Percentiles rank a stretch among this genome's conserved stretches.
These are phyloP conservation scores for Chlamydomonas eustigma DNA, from an alignment of 139 green algal genomes.

Conservation along the genomic window DNA sequence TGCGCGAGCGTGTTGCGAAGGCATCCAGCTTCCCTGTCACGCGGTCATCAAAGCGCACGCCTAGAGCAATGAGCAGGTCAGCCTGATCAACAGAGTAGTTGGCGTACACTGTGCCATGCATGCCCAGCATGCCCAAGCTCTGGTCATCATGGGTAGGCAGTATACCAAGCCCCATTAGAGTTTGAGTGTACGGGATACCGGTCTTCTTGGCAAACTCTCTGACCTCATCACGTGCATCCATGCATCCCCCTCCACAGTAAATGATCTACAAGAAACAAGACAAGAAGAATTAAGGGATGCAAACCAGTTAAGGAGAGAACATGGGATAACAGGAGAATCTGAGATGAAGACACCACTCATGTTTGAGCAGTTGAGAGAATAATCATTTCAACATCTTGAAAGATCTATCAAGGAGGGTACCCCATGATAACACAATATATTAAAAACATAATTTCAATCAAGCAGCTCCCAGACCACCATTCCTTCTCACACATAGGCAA, in stretches of 20 bases:
- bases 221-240: conserved; percentile 68
- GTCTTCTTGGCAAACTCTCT: conserved; percentile 73
- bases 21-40: conserved; percentile 97
- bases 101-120: conserved; percentile 96
- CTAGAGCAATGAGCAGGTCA: conserved; percentile 93
- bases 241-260: conserved; percentile 85
- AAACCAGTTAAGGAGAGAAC: too few species aligned
- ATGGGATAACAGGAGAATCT: neutral
- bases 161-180: conserved; percentile 91
- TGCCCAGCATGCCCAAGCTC: conserved; percentile 93
- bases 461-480: too few species aligned
- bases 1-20: conserved; percentile 85
- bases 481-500: too few species aligned
- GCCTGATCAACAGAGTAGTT: conserved; percentile 95
- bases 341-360: too few species aligned
- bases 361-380: too few species aligned
- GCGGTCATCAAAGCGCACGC: conserved; percentile 98
- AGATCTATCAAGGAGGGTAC: too few species aligned
- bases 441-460: too few species aligned
- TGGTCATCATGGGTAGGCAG: conserved; percentile 62
- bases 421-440: too few species aligned
- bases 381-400: too few species aligned
- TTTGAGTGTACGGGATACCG: conserved; percentile 84
- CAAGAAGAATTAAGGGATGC: neutral
- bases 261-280: conserved; percentile 26